Conservation (phyloP, 1,139 yeast species). For the Kodamaea sp. region DNA sequence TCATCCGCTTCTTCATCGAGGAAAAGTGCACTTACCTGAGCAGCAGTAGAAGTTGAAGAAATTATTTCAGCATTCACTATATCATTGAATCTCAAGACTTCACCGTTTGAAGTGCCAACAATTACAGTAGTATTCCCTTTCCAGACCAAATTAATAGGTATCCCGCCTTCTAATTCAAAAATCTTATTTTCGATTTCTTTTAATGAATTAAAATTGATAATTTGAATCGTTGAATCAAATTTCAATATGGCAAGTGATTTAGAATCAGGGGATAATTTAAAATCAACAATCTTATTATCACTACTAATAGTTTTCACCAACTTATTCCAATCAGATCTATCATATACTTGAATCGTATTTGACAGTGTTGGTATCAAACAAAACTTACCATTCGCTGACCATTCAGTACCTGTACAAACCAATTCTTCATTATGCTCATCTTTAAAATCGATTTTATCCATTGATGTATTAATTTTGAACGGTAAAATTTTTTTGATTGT, state of each 20-base stretch:
- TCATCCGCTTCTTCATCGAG: conserved; percentile 29
- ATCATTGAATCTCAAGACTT: conserved; percentile 36
- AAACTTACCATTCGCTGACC: conserved; percentile 50
- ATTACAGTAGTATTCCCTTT: conserved; percentile 25
- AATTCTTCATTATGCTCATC: conserved; percentile 42
- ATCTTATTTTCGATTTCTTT: conserved; percentile 17
- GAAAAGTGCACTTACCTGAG: conserved; percentile 15
- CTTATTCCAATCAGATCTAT: conserved; percentile 31
- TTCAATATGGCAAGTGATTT: conserved; percentile 54
- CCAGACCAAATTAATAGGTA: conserved; percentile 25
- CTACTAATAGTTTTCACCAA: conserved; percentile 7
- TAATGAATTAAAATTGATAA: conserved; percentile 49
- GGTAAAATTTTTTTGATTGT: conserved; percentile 42
- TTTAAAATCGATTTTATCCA: conserved; percentile 34
- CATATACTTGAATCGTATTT: conserved; percentile 33
- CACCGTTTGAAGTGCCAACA: conserved; percentile 55
- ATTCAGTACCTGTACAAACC: conserved; percentile 28
- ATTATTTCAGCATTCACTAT: conserved; percentile 19
- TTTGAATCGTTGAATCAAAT: conserved; percentile 42
- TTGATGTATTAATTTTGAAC: conserved; percentile 31
- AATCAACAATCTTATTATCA: conserved; percentile 36
- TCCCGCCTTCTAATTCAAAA: conserved; percentile 12
- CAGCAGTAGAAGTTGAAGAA: neutral
- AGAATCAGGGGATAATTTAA: conserved; percentile 61
- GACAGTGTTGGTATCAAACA: conserved; percentile 55